Evolutionary conservation across 2,329 filamentous ascomycete genomes (phyloP).

Genomic region (Lanzia echinophila): DNA sequence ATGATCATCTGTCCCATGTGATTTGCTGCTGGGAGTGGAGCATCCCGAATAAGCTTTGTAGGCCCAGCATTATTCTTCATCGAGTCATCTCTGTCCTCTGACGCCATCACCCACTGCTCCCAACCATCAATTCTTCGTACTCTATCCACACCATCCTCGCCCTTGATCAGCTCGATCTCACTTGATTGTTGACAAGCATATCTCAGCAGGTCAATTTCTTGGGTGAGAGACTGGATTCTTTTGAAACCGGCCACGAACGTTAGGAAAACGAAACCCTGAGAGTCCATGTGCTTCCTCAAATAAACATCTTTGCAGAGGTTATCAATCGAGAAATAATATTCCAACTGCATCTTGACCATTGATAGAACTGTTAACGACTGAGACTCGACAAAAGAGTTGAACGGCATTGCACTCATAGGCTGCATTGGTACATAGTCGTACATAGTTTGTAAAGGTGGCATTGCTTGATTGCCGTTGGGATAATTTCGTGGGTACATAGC

Average conservation of each 20-base stretch:
- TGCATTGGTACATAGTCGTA: conserved; percentile 51
- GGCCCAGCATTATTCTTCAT: conserved; percentile 72
- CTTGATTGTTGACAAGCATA: conserved; percentile 66
- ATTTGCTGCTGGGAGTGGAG: conserved; percentile 15
- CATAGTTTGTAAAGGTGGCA: conserved; percentile 42
- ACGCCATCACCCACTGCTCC: conserved; percentile 70
- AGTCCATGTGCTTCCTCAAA: conserved; percentile 87
- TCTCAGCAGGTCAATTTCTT: conserved; percentile 67
- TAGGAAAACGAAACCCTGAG: conserved; percentile 82
- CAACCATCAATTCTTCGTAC: conserved; percentile 70
- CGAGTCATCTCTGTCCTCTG: conserved; percentile 63
- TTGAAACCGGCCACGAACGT: conserved; percentile 79
- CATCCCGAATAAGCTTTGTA: conserved; percentile 29
- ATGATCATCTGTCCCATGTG: conserved; percentile 23
- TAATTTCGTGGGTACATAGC: conserved; percentile 40
- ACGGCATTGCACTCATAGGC: conserved; percentile 52
- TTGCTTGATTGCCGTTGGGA: conserved; percentile 30
- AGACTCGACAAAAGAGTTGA: conserved; percentile 52
- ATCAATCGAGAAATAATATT: conserved; percentile 96
- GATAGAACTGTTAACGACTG: conserved; percentile 34
- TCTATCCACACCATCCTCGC: conserved; percentile 71
- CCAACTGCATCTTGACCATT: conserved; percentile 49
- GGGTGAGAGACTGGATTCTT: conserved; percentile 67
- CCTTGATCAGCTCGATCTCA: conserved; percentile 66
- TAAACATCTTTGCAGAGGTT: conserved; percentile 92